A percentile compares a stretch with the other conserved stretches of the same genome.
Evolutionary conservation across 2,329 filamentous ascomycete species (phyloP).

Genomic region (Ceratocystis eucalypticola): DNA sequence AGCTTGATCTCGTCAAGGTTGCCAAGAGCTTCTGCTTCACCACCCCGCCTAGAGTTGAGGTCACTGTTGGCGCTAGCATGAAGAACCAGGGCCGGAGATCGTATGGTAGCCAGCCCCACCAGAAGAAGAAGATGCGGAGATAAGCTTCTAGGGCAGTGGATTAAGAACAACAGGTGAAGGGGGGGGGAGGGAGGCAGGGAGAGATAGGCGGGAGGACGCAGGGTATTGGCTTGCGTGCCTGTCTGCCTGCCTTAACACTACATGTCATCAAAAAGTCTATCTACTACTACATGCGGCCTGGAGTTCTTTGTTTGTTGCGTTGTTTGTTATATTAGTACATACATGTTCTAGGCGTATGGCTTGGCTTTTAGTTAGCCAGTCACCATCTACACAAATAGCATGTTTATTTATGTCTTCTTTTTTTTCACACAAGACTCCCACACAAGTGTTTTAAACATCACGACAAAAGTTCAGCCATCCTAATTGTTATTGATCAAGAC

Average conservation of each 20-base stretch:
- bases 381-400: background rate
- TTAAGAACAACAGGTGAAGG: background rate
- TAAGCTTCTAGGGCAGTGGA: background rate
- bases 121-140: constrained; percentile 34
- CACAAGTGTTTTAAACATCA: background rate
- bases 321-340: constrained; percentile 7
- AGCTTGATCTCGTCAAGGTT: constrained; percentile 70
- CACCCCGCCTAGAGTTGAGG: constrained; percentile 68
- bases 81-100: constrained; percentile 54
- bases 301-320: constrained; percentile 15
- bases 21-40: constrained; percentile 73
- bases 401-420: background rate
- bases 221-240: background rate
- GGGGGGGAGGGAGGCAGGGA: background rate
- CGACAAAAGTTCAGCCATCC: background rate
- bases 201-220: background rate
- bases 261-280: constrained; percentile 12
- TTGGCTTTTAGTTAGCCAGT: background rate
- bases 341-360: background rate
- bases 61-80: constrained; percentile 70
- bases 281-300: constrained; percentile 9
- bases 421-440: background rate
- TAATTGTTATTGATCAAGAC: background rate
- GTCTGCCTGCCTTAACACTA: background rate
- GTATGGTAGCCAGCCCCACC: constrained; percentile 63